A percentile compares a stretch with the other conserved stretches of the same genome.
These are phyloP conservation scores for Starmerella sp. DNA, from an alignment of 805 yeast genomes.

Conservation along the genomic window DNA sequence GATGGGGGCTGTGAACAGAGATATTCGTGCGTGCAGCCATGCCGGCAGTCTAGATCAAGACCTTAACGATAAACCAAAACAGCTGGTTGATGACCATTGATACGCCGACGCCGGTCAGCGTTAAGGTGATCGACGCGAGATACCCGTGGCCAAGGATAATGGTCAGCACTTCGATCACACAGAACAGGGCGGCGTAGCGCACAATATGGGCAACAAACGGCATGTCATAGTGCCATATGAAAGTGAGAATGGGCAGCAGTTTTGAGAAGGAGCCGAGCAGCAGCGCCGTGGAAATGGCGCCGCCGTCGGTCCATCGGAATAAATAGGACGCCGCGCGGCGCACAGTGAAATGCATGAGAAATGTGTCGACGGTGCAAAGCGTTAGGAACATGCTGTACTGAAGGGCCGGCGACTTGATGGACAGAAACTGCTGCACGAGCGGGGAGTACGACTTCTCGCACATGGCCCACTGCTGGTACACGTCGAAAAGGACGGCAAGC, in stretches of 20 bases:
- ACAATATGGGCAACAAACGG: constrained; percentile 51
- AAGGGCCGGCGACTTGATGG: constrained; percentile 24
- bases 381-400: constrained; percentile 33
- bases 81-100: neutral
- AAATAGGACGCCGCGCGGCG: constrained; percentile 29
- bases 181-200: constrained; percentile 47
- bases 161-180: constrained; percentile 52
- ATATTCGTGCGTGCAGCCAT: too few species aligned
- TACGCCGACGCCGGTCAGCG: constrained; percentile 12
- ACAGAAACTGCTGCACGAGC: constrained; percentile 22
- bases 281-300: constrained; percentile 51
- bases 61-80: constrained; percentile 10
- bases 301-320: constrained; percentile 33
- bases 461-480: constrained; percentile 83
- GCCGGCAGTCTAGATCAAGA: neutral
- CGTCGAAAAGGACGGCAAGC: constrained; percentile 67
- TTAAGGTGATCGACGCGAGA: constrained; percentile 25
- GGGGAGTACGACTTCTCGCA: constrained; percentile 49
- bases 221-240: constrained; percentile 95
- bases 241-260: constrained; percentile 79
- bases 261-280: constrained; percentile 69
- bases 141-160: constrained; percentile 34
- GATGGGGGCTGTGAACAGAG: too few species aligned
- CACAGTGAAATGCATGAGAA: constrained; percentile 29
- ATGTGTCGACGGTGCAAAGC: constrained; percentile 30